These are phyloP conservation scores for Oxytropis ochrocephala DNA, from an alignment of 306 rosid genomes.

Conservation along the genomic window DNA sequence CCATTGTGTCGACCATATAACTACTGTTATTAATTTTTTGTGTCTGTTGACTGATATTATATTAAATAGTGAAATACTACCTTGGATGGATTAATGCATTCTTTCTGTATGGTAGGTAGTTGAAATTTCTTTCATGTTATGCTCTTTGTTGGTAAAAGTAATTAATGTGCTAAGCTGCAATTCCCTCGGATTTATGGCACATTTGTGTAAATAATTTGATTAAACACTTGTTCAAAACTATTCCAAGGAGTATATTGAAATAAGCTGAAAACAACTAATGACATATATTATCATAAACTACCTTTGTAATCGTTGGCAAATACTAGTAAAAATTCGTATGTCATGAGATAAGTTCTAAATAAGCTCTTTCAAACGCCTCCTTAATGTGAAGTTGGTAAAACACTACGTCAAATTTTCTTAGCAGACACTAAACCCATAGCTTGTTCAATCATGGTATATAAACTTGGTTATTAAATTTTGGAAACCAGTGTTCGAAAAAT, in stretches of 20 bases:
- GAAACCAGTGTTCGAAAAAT: background rate
- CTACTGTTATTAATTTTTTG: background rate
- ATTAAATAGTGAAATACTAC: background rate
- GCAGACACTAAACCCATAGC: background rate
- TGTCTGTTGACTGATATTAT: no score
- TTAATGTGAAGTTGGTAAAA: conserved; percentile 8
- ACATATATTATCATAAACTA: background rate
- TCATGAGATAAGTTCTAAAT: background rate
- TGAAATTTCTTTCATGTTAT: background rate
- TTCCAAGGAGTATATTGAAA: background rate
- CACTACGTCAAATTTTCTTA: background rate
- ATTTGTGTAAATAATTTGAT: background rate
- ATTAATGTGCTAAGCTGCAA: background rate
- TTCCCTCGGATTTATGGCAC: background rate
- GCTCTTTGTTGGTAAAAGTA: background rate
- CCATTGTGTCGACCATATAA: background rate
- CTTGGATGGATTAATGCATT: background rate
- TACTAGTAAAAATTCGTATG: background rate
- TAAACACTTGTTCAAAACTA: background rate
- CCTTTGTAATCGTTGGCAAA: background rate
- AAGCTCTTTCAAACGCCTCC: background rate
- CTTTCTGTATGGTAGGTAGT: background rate
- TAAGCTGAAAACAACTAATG: background rate
- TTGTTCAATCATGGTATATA: background rate
- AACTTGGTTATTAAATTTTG: background rate